phyloP scores from a whole-genome alignment of 225 moss, liverwort and hornwort genomes.

The Pseudoscleropodium purum region DNA sequence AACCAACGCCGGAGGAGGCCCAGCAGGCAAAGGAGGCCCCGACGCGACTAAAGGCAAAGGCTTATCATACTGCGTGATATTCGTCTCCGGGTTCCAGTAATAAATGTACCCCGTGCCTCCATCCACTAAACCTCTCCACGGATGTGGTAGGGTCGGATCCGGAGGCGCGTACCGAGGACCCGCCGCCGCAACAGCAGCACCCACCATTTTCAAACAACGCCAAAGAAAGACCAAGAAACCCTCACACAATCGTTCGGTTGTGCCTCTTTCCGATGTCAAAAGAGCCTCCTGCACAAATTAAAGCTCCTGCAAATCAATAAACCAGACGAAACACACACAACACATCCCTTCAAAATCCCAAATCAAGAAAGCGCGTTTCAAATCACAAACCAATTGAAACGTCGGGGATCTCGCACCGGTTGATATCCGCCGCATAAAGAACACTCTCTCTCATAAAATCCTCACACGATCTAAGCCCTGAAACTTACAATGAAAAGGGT shows the following conservation, averaged over 20 bases:
- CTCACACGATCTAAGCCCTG: neutral
- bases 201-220: slow-evolving; percentile 51
- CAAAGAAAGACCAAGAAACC: neutral
- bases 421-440: neutral
- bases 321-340: neutral
- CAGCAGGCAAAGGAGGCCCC: slow-evolving; percentile 56
- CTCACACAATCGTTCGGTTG: neutral
- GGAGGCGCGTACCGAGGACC: slow-evolving; percentile 87
- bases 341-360: neutral
- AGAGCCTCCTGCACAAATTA: neutral
- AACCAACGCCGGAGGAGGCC: slow-evolving; percentile 55
- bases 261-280: neutral
- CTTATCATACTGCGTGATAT: slow-evolving; percentile 89
- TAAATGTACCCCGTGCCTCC: slow-evolving; percentile 84
- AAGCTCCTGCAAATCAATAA: neutral
- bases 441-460: neutral
- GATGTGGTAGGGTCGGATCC: slow-evolving; percentile 69
- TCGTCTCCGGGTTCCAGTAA: slow-evolving; percentile 94
- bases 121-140: slow-evolving; percentile 89
- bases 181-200: slow-evolving; percentile 61
- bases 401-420: neutral
- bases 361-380: neutral
- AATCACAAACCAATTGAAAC: neutral
- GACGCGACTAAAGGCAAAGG: slow-evolving; percentile 51
- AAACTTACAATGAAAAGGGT: neutral